Evolutionary conservation across 129 eudicot genomes (phyloP).

Genomic region (Lonicera japonica): DNA sequence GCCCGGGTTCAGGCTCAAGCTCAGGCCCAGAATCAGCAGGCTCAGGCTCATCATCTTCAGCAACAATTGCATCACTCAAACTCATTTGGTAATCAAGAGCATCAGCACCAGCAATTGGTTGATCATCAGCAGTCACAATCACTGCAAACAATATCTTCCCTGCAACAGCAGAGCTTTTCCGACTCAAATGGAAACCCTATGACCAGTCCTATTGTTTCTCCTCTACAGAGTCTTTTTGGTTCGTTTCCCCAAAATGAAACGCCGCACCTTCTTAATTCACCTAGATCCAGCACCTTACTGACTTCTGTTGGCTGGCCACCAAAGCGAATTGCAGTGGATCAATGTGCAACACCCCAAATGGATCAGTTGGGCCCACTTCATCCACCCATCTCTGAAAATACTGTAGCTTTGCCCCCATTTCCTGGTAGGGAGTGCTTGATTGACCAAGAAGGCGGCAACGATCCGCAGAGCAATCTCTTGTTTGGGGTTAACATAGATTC

Average conservation of each 20-base stretch:
- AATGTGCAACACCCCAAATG: conserved; percentile 40
- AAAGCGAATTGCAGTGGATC: conserved; percentile 60
- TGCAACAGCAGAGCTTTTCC: conserved; percentile 51
- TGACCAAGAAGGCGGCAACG: conserved; percentile 38
- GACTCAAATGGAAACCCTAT: conserved; percentile 39
- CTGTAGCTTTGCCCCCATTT: conserved; percentile 60
- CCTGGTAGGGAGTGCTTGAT: conserved; percentile 62
- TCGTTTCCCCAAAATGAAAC: conserved; percentile 65
- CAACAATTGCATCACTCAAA: conserved; percentile 35
- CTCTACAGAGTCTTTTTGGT: conserved; percentile 50
- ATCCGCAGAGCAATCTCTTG: conserved; percentile 50
- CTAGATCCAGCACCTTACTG: conserved; percentile 35
- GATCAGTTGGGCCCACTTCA: conserved; percentile 49
- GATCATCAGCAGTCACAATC: conserved; percentile 19
- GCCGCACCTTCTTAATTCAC: conserved; percentile 46
- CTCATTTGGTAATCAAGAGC: conserved; percentile 16
- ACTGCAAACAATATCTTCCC: conserved; percentile 36
- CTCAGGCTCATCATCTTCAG: conserved; percentile 18
- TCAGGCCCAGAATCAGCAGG: conserved; percentile 24
- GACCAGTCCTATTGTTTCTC: conserved; percentile 27
- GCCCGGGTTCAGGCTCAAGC: conserved; percentile 8
- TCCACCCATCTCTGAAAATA: conserved; percentile 34
- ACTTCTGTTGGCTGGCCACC: conserved; percentile 62
- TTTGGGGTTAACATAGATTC: conserved; percentile 64
- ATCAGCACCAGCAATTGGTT: conserved; percentile 8